Evolutionary conservation across 805 yeast species (phyloP), one percentile per base, ranked within the genome.

Genomic region (Candida sanyiensis): DNA sequence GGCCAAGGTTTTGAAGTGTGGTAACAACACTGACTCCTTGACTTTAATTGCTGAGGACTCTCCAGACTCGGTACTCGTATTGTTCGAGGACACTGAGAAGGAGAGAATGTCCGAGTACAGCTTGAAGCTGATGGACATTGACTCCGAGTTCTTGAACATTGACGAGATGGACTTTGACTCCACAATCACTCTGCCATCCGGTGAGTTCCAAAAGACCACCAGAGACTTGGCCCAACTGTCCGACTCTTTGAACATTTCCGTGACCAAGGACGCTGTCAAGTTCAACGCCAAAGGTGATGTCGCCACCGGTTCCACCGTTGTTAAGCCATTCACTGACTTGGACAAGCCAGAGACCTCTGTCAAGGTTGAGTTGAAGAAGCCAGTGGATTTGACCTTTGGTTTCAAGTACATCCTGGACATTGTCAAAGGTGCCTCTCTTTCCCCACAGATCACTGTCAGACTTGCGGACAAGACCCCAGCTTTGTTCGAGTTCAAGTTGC

Each of bases 111-210:
- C 95, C 46, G 97, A 90, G 69, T 93, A 84, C 65, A 75, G 83
- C 35, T 73, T 93, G 59, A 88, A 88, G 62, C 75, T 93, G 59
- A 88, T 93, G 96, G 95, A 90, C 58, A 87, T 93, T 50, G 97
- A 93, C 61, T 85, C 95, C 38, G 97, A 93, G 59, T 85, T 85
- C 67, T 75, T 93, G 54, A 81, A 84, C 53, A 85, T 93, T 59
- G 97, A 94, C 52, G 97, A 88, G 52, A 80, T 89, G 78, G 94
- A 86, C 47, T 84, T 83, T 60, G 95, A 86, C 58, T 78, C 93
- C 27, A 79, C 83, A 45, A 72, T 93, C 52, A 78, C 85, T 42
- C 75, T 93, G 83, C 96, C 97, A 43, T 70, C 96, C 18, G 53
- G 73, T 19, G 97, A 90, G 55, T 87, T 93, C 64, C 80, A 93